These are phyloP conservation scores for Coemansia sp. DNA, from an alignment of 192 early-diverging fungal genomes.

Conservation along the genomic window DNA sequence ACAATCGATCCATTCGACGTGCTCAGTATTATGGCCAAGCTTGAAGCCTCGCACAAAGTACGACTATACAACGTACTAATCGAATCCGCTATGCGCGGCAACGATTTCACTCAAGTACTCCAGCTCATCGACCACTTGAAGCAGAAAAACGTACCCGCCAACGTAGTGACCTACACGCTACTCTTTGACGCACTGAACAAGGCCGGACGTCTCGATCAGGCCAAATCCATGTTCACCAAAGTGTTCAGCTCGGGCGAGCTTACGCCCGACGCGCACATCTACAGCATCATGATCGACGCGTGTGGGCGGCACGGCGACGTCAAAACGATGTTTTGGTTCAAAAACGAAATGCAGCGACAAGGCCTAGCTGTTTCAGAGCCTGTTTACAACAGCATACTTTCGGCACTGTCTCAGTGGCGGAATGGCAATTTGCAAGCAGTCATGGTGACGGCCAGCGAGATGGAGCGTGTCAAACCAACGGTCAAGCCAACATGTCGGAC, in stretches of 20 bases:
- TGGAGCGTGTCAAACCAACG: conserved; percentile 20
- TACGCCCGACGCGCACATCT: conserved; percentile 38
- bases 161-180: conserved; percentile 42
- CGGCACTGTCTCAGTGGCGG: conserved; percentile 25
- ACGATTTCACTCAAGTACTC: conserved; percentile 30
- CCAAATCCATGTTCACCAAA: conserved; percentile 31
- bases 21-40: conserved; percentile 18
- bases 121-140: conserved; percentile 42
- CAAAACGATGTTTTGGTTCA: conserved; percentile 24
- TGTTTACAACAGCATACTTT: conserved; percentile 45
- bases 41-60: conserved; percentile 11
- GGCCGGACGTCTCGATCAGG: conserved; percentile 33
- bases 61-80: conserved; percentile 49
- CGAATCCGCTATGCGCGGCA: conserved; percentile 26
- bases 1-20: conserved; percentile 25
- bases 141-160: conserved; percentile 20
- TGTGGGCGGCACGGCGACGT: conserved; percentile 41
- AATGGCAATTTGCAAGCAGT: conserved; percentile 22
- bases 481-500: conserved; percentile 39
- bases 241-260: conserved; percentile 16
- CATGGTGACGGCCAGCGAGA: conserved; percentile 20
- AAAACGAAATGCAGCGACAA: conserved; percentile 24
- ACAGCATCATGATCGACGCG: conserved; percentile 47
- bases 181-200: conserved; percentile 51
- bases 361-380: conserved; percentile 16